phyloP scores from a whole-genome alignment of 371 early-diverging fungal genomes.

The Mortierella sp. region DNA sequence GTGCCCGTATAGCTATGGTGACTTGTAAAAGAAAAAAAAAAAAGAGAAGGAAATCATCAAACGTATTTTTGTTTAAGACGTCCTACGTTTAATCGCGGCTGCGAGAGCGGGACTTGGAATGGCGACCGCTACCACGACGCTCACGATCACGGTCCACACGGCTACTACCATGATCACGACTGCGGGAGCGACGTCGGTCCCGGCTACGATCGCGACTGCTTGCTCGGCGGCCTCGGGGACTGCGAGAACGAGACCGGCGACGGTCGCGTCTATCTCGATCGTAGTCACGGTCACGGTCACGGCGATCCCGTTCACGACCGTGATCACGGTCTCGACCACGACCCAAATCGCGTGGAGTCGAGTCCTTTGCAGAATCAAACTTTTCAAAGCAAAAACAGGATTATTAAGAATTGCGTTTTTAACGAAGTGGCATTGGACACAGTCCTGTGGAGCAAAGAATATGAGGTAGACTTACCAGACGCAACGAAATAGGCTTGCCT shows the following conservation, averaged over 20 bases:
- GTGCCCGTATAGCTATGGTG: too few species aligned
- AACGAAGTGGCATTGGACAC: too few species aligned
- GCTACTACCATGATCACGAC: conserved; percentile 14
- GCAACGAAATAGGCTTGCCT: conserved; percentile 80
- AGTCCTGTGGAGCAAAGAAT: background rate
- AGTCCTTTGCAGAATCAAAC: conserved; percentile 50
- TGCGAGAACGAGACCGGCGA: background rate
- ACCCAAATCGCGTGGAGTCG: conserved; percentile 48
- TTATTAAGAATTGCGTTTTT: too few species aligned
- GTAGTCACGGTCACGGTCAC: conserved; percentile 32
- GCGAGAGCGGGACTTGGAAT: conserved; percentile 42
- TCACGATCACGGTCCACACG: conserved; percentile 8
- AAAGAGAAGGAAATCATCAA: too few species aligned
- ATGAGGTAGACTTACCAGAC: conserved; percentile 66
- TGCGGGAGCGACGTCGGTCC: conserved; percentile 22
- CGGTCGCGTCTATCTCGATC: conserved; percentile 7
- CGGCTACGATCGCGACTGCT: conserved; percentile 25
- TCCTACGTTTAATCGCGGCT: conserved; percentile 5
- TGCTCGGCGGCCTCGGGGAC: conserved; percentile 14
- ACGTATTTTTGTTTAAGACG: too few species aligned
- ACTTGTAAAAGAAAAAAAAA: too few species aligned
- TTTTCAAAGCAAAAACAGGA: conserved; percentile 5
- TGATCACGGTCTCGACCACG: conserved; percentile 36
- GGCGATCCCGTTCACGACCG: conserved; percentile 16
- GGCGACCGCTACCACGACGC: background rate